A percentile compares a stretch with the other conserved stretches of the same genome.
phyloP scores from a whole-genome alignment of 192 early-diverging fungal genomes.

The Funneliformis mosseae region DNA sequence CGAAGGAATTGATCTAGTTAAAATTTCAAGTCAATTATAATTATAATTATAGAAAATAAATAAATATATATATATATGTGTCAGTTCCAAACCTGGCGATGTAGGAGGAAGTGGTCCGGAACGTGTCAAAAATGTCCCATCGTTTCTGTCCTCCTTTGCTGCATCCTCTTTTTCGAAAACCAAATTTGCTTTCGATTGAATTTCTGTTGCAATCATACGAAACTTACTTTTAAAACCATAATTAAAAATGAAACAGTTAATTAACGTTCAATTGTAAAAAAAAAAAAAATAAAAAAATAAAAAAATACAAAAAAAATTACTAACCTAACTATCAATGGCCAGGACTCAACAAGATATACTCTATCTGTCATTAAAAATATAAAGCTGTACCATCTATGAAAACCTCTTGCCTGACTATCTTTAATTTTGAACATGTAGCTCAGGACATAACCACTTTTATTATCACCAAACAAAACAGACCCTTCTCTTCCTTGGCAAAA shows the following conservation, averaged over 20 bases:
- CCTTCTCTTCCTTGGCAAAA: slow-evolving; percentile 67
- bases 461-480: slow-evolving; percentile 70
- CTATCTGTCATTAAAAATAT: slow-evolving; percentile 68
- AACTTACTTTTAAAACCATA: slow-evolving; percentile 52
- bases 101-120: slow-evolving; percentile 41
- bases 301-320: not conserved
- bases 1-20: slow-evolving; percentile 56
- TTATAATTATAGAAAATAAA: not conserved
- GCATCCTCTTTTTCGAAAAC: slow-evolving; percentile 50
- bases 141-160: slow-evolving; percentile 30
- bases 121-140: slow-evolving; percentile 32
- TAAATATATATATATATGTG: not conserved
- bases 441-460: slow-evolving; percentile 67
- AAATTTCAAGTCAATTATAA: not conserved
- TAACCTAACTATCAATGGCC: slow-evolving; percentile 69
- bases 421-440: slow-evolving; percentile 71
- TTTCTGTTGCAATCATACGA: slow-evolving; percentile 51
- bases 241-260: not conserved
- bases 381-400: slow-evolving; percentile 60
- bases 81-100: slow-evolving; percentile 39
- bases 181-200: slow-evolving; percentile 49
- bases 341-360: slow-evolving; percentile 64
- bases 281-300: slow-evolving; percentile 5
- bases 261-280: not conserved
- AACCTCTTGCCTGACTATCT: slow-evolving; percentile 67